Percentiles rank a stretch among this genome's conserved stretches.
phyloP scores from a whole-genome alignment of 2,329 filamentous ascomycete species.

The Fusarium paranaense region DNA sequence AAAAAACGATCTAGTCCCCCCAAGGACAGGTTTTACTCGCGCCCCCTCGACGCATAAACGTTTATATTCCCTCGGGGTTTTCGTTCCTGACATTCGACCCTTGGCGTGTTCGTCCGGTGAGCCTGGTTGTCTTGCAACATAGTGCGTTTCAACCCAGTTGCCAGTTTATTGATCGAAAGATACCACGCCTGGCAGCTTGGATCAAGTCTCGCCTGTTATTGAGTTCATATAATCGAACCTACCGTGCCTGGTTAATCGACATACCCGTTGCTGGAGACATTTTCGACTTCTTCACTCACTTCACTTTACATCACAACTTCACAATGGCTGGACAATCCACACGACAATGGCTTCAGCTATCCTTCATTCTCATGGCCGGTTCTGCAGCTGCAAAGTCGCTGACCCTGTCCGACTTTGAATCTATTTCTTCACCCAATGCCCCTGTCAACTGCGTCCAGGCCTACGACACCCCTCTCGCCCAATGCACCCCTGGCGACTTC shows the following conservation, averaged over 20 bases:
- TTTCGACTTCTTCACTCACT: background rate
- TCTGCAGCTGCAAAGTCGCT: slow-evolving; percentile 40
- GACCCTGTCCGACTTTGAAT: slow-evolving; percentile 55
- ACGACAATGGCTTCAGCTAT: slow-evolving; percentile 41
- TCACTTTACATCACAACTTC: background rate
- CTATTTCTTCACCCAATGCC: slow-evolving; percentile 52
- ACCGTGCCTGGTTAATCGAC: slow-evolving; percentile 1
- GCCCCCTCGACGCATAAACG: slow-evolving; percentile 20
- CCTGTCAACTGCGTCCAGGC: slow-evolving; percentile 54
- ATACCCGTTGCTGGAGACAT: background rate
- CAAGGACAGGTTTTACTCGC: slow-evolving; percentile 25
- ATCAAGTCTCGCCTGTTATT: slow-evolving; percentile 8
- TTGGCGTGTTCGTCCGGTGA: slow-evolving; percentile 26
- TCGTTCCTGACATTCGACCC: slow-evolving; percentile 13
- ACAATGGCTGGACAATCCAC: slow-evolving; percentile 33
- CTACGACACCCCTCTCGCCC: slow-evolving; percentile 56
- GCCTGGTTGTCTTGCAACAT: slow-evolving; percentile 33
- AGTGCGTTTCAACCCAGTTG: slow-evolving; percentile 41
- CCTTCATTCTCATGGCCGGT: slow-evolving; percentile 38
- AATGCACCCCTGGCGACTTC: slow-evolving; percentile 51
- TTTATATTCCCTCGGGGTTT: background rate
- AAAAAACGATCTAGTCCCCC: slow-evolving; percentile 20
- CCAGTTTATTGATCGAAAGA: slow-evolving; percentile 35
- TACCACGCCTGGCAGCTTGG: slow-evolving; percentile 24
- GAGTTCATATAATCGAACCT: slow-evolving; percentile 25